Evolutionary conservation across 805 yeast species (phyloP).

Genomic region (Lachancea lanzarotensis): DNA sequence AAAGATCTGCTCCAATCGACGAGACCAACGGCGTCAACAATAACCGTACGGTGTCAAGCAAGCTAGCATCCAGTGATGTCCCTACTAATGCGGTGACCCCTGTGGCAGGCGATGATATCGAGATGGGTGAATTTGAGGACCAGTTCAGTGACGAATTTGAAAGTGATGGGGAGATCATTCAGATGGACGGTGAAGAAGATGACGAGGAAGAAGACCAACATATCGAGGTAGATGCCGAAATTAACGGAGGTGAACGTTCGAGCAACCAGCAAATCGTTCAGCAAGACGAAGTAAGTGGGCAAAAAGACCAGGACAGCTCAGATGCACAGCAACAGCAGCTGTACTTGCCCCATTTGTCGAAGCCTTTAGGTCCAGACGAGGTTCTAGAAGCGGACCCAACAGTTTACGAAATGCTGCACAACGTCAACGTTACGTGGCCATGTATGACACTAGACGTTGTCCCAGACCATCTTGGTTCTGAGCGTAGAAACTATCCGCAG

Average conservation of each 20-base stretch:
- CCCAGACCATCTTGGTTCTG: slow-evolving; percentile 81
- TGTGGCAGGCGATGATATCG: slow-evolving; percentile 38
- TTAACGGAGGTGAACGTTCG: slow-evolving; percentile 31
- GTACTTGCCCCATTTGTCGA: slow-evolving; percentile 82
- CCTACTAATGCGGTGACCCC: slow-evolving; percentile 17
- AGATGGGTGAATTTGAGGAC: slow-evolving; percentile 83
- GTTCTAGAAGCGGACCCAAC: slow-evolving; percentile 93
- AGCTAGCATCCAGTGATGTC: slow-evolving; percentile 26
- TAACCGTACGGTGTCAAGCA: slow-evolving; percentile 38
- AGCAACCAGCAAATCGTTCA: slow-evolving; percentile 34
- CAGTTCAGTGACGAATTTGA: slow-evolving; percentile 88
- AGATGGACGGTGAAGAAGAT: slow-evolving; percentile 59
- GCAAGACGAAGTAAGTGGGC: slow-evolving; percentile 32
- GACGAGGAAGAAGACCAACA: slow-evolving; percentile 34
- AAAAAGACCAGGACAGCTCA: slow-evolving; percentile 20
- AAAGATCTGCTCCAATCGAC: slow-evolving; percentile 39
- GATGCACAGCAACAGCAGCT: slow-evolving; percentile 33
- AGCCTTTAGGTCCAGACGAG: slow-evolving; percentile 92
- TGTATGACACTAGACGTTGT: slow-evolving; percentile 84
- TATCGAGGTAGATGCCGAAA: slow-evolving; percentile 32
- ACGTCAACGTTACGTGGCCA: slow-evolving; percentile 94
- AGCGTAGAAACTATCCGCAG: slow-evolving; percentile 87
- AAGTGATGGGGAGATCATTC: slow-evolving; percentile 84
- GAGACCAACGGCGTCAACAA: slow-evolving; percentile 33
- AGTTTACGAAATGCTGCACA: slow-evolving; percentile 94